A percentile compares a stretch with the other conserved stretches of the same genome.
Conservation (phyloP, 306 rosid genomes). For the Quercus bicolor region DNA sequence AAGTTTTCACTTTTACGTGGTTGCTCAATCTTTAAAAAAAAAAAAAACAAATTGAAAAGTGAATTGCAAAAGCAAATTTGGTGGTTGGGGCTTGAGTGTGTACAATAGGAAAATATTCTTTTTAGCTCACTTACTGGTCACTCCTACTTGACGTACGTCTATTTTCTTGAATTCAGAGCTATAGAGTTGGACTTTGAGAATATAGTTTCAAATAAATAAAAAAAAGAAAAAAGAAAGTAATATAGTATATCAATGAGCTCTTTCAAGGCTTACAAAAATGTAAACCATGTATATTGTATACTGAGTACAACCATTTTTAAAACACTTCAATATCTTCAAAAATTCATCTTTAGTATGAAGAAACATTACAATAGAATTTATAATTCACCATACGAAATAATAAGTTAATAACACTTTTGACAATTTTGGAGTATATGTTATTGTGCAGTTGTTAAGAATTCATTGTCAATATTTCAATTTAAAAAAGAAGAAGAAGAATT, state of each 20-base stretch:
- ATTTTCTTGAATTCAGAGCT: conserved; percentile 2
- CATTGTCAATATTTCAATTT: too few relatives aligned
- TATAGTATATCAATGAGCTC: too few relatives aligned
- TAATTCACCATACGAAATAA: neutral
- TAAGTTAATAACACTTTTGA: neutral
- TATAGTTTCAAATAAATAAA: too few relatives aligned
- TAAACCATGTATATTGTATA: too few relatives aligned
- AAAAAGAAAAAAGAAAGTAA: too few relatives aligned
- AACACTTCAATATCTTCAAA: neutral
- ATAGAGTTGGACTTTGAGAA: neutral
- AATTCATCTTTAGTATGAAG: neutral
- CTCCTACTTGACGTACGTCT: too few relatives aligned
- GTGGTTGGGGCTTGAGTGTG: conserved; percentile 36
- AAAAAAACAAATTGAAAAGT: conserved; percentile 24
- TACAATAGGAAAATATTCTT: conserved; percentile 48
- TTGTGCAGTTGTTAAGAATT: too few relatives aligned
- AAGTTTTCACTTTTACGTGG: conserved; percentile 10
- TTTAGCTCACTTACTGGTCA: conserved; percentile 17
- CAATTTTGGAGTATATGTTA: too few relatives aligned
- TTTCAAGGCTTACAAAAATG: neutral
- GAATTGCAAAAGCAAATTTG: conserved; percentile 26
- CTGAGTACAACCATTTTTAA: too few relatives aligned
- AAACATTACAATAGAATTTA: neutral
- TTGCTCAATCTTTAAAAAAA: conserved; percentile 22
- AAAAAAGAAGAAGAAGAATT: too few relatives aligned